Conservation (phyloP, 192 early-diverging fungal genomes). For the Coemansia sp. region DNA sequence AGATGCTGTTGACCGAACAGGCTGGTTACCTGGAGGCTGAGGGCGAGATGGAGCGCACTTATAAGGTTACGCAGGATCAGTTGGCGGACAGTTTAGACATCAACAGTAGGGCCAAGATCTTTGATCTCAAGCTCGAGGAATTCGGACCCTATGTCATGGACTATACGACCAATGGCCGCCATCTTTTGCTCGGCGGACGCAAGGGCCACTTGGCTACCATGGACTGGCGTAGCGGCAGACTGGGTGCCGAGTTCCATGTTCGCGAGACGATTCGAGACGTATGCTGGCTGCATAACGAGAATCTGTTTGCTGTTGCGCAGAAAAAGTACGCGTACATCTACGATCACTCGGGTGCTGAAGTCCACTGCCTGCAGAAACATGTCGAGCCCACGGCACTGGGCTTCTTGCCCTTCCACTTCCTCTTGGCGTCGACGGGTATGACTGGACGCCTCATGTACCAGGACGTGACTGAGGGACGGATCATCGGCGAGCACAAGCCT, state of each 20-base stretch:
- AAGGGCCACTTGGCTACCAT: slow-evolving; percentile 90
- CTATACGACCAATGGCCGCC: slow-evolving; percentile 85
- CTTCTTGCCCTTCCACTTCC: slow-evolving; percentile 91
- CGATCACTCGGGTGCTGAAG: slow-evolving; percentile 84
- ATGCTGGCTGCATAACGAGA: slow-evolving; percentile 95
- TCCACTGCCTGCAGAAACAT: slow-evolving; percentile 85
- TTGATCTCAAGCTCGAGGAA: slow-evolving; percentile 72
- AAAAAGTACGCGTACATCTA: slow-evolving; percentile 95
- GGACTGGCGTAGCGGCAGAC: slow-evolving; percentile 83
- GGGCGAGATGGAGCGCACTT: slow-evolving; percentile 81
- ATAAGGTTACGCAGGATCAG: slow-evolving; percentile 75
- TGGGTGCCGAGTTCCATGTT: slow-evolving; percentile 82
- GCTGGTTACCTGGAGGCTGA: slow-evolving; percentile 87
- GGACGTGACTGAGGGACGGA: slow-evolving; percentile 87
- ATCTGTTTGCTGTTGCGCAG: slow-evolving; percentile 92
- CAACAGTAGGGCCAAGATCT: slow-evolving; percentile 75
- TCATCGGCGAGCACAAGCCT: slow-evolving; percentile 78
- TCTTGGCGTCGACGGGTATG: slow-evolving; percentile 82
- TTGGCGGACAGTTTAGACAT: slow-evolving; percentile 71
- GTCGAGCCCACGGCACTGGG: slow-evolving; percentile 81
- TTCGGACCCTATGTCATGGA: slow-evolving; percentile 89
- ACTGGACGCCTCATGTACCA: slow-evolving; percentile 86
- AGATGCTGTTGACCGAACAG: slow-evolving; percentile 75
- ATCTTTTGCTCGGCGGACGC: slow-evolving; percentile 73
- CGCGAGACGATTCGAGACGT: slow-evolving; percentile 91